Evolutionary conservation across 2,329 filamentous ascomycete genomes (phyloP), one percentile per base, ranked within the genome.

Genomic region (Diaporthe citriasiana): DNA sequence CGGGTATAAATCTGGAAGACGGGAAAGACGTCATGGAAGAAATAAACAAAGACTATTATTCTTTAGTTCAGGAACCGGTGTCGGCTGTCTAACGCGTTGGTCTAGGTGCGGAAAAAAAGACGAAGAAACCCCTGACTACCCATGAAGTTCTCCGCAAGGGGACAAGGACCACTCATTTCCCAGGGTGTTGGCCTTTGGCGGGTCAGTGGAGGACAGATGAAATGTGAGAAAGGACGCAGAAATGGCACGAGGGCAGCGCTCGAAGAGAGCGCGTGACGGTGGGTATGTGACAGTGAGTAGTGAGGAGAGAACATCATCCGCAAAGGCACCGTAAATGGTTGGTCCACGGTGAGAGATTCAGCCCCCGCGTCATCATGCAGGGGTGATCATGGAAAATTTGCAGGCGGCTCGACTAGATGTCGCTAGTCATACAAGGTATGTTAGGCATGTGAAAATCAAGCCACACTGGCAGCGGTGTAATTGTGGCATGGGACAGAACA

Each of bases 391-490:
- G 12, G 40, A 40, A 66, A 38, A 13, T 69, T 42, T 56, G 59
- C 38, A 27, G 70, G 38, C n/a, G 17, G 19, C 38, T 68, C 50
- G 40, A 38, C 68, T 45, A n/a, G 30, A 27, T 30, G 15, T 27
- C 50, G 47, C 47, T 68, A 68, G 63, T 50, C 51, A 50, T 19
- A 40, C 45, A 30, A 15, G 38, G 33, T 13, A 70, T 35, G 30
- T 56, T 35, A 69, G 51, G 71, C 73, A 74, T 74, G 73, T 74
- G 73, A 74, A 73, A 63, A 74, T 69, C 63, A 72, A 72, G 50
- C 60, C 53, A 68, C 63, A 51, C 15, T 27, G 13, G 30, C 47
- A 22, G 63, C 63, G 33, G 63, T 53, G 63, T 50, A 50, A 35
- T 50, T 27, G 33, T 40, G 60, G 15, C 30, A 25, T 25, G 60